A percentile compares a stretch with the other conserved stretches of the same genome.
These are phyloP conservation scores for Filosporella fistucella DNA, from an alignment of 495 filamentous ascomycete species.

Conservation along the genomic window DNA sequence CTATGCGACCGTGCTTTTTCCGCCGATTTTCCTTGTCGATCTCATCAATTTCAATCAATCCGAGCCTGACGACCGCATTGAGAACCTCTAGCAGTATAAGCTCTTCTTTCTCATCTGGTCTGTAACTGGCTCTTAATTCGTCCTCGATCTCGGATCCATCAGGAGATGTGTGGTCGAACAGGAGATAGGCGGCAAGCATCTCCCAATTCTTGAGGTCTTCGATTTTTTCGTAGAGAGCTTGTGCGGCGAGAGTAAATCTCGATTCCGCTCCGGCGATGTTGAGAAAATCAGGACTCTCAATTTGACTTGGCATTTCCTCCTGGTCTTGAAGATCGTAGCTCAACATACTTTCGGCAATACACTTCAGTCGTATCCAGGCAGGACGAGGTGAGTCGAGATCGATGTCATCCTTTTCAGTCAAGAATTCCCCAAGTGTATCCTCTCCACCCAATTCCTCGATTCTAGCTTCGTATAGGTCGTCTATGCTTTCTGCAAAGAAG, in stretches of 20 bases:
- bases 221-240: constrained; percentile 78
- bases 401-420: constrained; percentile 52
- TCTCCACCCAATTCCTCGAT: constrained; percentile 82
- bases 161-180: constrained; percentile 76
- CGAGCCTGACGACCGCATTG: constrained; percentile 68
- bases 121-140: constrained; percentile 14
- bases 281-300: constrained; percentile 36
- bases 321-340: constrained; percentile 63
- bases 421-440: constrained; percentile 67
- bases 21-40: constrained; percentile 55
- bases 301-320: constrained; percentile 25
- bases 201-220: constrained; percentile 83
- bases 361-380: constrained; percentile 89
- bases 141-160: constrained; percentile 10
- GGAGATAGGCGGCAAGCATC: constrained; percentile 77
- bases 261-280: constrained; percentile 62
- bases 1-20: constrained; percentile 56
- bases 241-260: constrained; percentile 77
- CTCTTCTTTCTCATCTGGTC: constrained; percentile 62
- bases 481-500: constrained; percentile 84
- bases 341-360: constrained; percentile 76
- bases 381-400: constrained; percentile 69
- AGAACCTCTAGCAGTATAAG: constrained; percentile 82
- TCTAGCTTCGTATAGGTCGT: constrained; percentile 73
- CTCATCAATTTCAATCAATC: constrained; percentile 55